Conservation (phyloP, 2,329 filamentous ascomycete species). For the Rutstroemia sp. region DNA sequence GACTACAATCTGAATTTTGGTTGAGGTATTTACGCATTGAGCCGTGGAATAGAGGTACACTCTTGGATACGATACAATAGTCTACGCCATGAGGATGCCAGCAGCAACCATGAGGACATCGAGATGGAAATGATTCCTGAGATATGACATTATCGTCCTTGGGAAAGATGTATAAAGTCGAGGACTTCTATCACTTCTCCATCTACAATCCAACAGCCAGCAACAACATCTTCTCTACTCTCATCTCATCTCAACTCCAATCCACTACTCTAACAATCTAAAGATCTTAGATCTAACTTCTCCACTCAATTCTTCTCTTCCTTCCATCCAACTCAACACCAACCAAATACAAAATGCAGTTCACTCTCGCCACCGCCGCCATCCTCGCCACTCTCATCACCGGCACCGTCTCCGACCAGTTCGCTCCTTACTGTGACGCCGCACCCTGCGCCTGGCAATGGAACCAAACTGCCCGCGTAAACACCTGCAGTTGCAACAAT, state of each 20-base stretch:
- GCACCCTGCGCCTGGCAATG: not conserved
- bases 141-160: not conserved
- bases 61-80: not conserved
- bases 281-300: not conserved
- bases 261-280: no score
- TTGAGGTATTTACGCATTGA: not conserved
- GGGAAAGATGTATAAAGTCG: conserved; percentile 1
- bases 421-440: not conserved
- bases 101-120: no score
- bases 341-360: not conserved
- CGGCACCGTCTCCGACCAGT: not conserved
- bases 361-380: not conserved
- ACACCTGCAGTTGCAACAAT: conserved; percentile 3
- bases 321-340: not conserved
- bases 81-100: no score
- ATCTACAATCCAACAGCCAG: not conserved
- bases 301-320: not conserved
- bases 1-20: not conserved
- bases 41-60: not conserved
- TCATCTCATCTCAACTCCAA: no score
- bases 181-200: not conserved
- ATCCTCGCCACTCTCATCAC: conserved; percentile 4
- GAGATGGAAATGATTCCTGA: not conserved
- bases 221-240: not conserved
- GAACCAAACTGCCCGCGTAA: not conserved